These are phyloP conservation scores for Dothistroma septosporum DNA, from an alignment of 2,329 filamentous ascomycete genomes.

Conservation along the genomic window DNA sequence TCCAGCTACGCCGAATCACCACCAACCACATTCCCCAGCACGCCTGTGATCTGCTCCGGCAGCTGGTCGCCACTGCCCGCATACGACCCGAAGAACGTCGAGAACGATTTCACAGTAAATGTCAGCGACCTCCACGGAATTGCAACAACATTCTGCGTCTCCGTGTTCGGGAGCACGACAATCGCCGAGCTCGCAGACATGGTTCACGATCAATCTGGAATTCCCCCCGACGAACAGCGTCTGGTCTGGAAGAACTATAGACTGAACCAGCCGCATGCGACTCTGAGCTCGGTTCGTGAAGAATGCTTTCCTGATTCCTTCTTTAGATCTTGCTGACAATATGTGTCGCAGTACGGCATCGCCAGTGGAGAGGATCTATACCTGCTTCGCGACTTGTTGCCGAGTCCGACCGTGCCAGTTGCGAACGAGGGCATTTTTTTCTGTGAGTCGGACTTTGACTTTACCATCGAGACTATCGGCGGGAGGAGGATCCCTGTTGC, in stretches of 20 bases:
- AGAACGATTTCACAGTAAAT: slow-evolving; percentile 7
- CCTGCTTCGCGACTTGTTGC: slow-evolving; percentile 4
- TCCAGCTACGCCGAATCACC: background rate
- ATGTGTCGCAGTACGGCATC: slow-evolving; percentile 7
- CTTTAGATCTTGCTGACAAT: background rate
- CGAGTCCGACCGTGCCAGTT: background rate
- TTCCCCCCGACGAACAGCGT: slow-evolving; percentile 11
- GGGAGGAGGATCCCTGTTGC: slow-evolving; percentile 4
- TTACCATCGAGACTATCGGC: slow-evolving; percentile 8
- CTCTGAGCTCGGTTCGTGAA: slow-evolving; percentile 4
- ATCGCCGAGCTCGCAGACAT: slow-evolving; percentile 11
- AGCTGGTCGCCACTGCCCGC: background rate
- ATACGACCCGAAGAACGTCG: background rate
- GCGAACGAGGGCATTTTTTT: slow-evolving; percentile 2
- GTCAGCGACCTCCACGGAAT: slow-evolving; percentile 7
- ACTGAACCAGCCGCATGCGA: slow-evolving; percentile 17
- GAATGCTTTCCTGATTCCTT: background rate
- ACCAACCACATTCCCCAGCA: background rate
- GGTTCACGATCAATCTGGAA: slow-evolving; percentile 12
- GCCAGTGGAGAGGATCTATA: slow-evolving; percentile 1
- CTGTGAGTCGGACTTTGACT: slow-evolving; percentile 4
- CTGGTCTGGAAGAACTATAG: slow-evolving; percentile 16
- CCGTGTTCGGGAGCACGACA: slow-evolving; percentile 13
- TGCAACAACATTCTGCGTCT: background rate
- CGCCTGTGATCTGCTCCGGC: background rate